Conservation (phyloP, 148 eudicot species). For the Vaccinium vitisidaea region DNA sequence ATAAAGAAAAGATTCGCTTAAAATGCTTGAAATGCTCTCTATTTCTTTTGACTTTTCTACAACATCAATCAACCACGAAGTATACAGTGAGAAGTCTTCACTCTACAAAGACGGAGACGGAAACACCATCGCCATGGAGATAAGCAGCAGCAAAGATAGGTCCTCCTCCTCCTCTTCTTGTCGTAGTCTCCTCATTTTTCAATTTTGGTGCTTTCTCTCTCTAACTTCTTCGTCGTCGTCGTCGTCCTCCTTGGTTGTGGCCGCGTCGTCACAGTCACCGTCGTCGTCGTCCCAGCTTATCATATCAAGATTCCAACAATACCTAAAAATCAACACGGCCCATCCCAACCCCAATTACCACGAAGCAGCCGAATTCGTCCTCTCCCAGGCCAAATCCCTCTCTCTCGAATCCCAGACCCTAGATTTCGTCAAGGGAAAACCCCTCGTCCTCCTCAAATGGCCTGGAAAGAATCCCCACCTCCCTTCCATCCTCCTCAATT, state of each 20-base stretch:
- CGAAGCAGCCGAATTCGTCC: slow-evolving; percentile 62
- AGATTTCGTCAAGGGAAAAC: slow-evolving; percentile 68
- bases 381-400: slow-evolving; percentile 59
- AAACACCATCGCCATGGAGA: background rate
- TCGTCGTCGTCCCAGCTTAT: slow-evolving; percentile 26
- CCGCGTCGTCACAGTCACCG: background rate
- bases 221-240: background rate
- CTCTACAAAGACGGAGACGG: background rate
- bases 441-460: slow-evolving; percentile 79
- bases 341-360: slow-evolving; percentile 75
- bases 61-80: too few relatives aligned
- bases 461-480: slow-evolving; percentile 56
- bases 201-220: background rate
- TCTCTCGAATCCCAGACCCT: slow-evolving; percentile 60
- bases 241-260: background rate
- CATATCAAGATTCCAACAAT: slow-evolving; percentile 73
- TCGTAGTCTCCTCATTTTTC: background rate
- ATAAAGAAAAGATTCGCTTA: too few relatives aligned
- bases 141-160: background rate
- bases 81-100: background rate
- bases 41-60: too few relatives aligned
- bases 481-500: slow-evolving; percentile 69
- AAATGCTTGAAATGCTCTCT: too few relatives aligned
- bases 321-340: slow-evolving; percentile 81
- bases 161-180: background rate